Evolutionary conservation across 2,329 filamentous ascomycete species (phyloP), one percentile per base, ranked within the genome.

Genomic region (Neurospora crassa): DNA sequence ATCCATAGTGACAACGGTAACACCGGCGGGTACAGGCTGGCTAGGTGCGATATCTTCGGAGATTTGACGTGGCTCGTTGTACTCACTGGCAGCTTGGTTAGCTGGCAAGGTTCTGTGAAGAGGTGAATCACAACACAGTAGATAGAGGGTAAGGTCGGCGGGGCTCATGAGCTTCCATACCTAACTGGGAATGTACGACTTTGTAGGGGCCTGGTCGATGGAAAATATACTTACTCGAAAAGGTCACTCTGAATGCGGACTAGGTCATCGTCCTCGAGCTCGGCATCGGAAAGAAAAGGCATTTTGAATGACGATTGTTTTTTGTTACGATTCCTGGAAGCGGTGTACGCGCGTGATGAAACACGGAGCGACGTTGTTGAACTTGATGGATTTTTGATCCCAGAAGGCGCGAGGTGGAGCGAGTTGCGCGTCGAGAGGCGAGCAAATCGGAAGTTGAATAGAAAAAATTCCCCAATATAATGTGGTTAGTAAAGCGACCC

Each of bases 191-290:
- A 63, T 63, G 53, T 18, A 24, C 53, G 53, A 34, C 24, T 63
- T 7, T 18, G 10, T 63, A 63, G 24, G 7, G 53, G 53, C 18
- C 14, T 29, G 4, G 29, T 11, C 43, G 20, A 40, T 34, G 69
- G 47, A 67, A 40, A 18, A 16, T 37, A 24, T 18, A 74, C 75
- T 75, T 73, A 76, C 75, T 71, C 68, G n/a, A 73, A 67, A 20
- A 76, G 67, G 67, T 76, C 75, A 69, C 75, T 76, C 72, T 72
- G 69, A 20, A 74, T 67, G 34, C 72, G 71, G 68, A 71, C 70
- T n/a, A 69, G 40, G 7, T 16, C 53, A 11, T 63, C 53, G 53
- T 34, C 53, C 53, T 74, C 74, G 5, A 34, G n/a, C 18, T 72
- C 14, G n/a, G 69, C 20, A 16, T 71, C 68, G 20, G 70, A 72